Evolutionary conservation across 2,329 filamentous ascomycete genomes (phyloP).

Genomic region (Neonectria magnoliae): DNA sequence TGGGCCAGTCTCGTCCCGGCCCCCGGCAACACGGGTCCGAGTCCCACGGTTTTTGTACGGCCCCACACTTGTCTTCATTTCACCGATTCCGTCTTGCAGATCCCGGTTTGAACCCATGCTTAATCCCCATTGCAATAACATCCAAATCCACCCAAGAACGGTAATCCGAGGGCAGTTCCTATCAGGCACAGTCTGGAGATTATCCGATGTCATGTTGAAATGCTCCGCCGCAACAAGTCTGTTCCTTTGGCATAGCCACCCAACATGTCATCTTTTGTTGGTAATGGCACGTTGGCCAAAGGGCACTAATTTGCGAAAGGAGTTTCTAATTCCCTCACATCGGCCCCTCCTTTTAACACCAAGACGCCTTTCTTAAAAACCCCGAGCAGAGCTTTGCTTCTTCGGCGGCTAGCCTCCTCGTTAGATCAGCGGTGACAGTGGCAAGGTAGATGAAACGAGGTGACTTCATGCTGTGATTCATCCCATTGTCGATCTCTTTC

Average conservation of each 20-base stretch:
- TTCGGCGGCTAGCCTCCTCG: neutral
- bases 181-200: neutral
- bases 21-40: neutral
- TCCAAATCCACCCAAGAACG: neutral
- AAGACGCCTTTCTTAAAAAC: neutral
- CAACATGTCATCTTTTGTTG: neutral
- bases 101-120: neutral
- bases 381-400: neutral
- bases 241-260: neutral
- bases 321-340: neutral
- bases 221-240: neutral
- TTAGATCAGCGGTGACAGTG: neutral
- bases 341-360: neutral
- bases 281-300: neutral
- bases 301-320: neutral
- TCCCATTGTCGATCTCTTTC: neutral
- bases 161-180: neutral
- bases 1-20: neutral
- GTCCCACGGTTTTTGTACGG: neutral
- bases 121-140: neutral
- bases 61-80: slow-evolving; percentile 5
- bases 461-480: neutral
- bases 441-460: neutral
- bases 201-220: neutral
- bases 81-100: neutral